These are phyloP conservation scores for Iberis pinnata DNA, from an alignment of 345 rosid species.

Conservation along the genomic window DNA sequence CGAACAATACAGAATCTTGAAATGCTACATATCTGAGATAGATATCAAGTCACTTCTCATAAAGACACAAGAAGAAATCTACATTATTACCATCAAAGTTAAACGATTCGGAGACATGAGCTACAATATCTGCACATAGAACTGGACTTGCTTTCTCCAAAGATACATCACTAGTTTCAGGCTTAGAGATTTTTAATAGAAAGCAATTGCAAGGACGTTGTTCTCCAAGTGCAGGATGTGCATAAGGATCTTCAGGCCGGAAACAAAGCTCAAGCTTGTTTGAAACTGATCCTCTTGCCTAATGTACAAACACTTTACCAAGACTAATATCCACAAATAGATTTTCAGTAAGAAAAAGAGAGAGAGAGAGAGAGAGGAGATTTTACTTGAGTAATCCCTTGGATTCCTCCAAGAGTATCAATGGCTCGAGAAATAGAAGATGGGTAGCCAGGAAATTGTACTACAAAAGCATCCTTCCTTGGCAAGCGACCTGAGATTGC, in stretches of 20 bases:
- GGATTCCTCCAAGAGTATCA: constrained; percentile 72
- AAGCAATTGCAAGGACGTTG: constrained; percentile 50
- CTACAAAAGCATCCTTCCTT: constrained; percentile 45
- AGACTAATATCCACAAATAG: neutral
- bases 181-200: constrained; percentile 51
- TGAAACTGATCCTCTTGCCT: constrained; percentile 59
- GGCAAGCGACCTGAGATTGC: constrained; percentile 60
- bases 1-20: neutral
- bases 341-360: too few relatives aligned
- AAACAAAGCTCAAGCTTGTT: constrained; percentile 67
- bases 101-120: constrained; percentile 60
- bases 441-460: constrained; percentile 83
- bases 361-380: too few relatives aligned
- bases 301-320: neutral
- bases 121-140: constrained; percentile 65
- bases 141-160: constrained; percentile 29
- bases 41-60: neutral
- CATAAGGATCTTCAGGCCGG: constrained; percentile 87
- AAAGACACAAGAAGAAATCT: constrained; percentile 1
- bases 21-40: neutral
- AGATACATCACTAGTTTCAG: constrained; percentile 29
- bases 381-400: constrained; percentile 37
- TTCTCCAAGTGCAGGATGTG: constrained; percentile 74
- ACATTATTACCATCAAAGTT: constrained; percentile 59
- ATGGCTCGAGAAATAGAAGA: constrained; percentile 64